Evolutionary conservation across 192 early-diverging fungal genomes (phyloP), one percentile per base, ranked within the genome.

Genomic region (Backusella parvicylindrica): DNA sequence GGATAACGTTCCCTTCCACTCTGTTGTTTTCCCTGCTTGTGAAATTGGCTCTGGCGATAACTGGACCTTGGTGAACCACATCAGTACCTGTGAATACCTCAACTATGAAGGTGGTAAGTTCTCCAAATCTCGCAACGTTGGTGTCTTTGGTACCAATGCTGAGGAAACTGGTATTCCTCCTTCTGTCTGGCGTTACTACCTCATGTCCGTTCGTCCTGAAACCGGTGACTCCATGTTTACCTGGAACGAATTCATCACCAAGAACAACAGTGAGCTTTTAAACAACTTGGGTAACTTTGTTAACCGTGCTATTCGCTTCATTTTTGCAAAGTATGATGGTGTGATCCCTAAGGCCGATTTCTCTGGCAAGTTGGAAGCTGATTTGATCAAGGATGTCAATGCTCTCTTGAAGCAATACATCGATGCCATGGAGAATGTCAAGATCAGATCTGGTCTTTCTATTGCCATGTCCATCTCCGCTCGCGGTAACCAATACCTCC

Each of bases 1-100:
- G 86, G 98, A 99, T 82, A 99, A 99, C 71, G 97, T 99, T 21
- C 96, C 96, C 43, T 99, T 99, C 91, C 98, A 99, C 81, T 95
- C 97, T 1, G 94, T 99, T 41, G 89, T 99, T 64, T 99, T 99
- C 92, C 98, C 98, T 35, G 92, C 89, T 69, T 84, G 91, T 23
- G 82, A 97, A 86, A 84, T 97, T 21, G 96, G 92, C 70, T 92
- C 96, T 4, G 87, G 87, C 36, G 97, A 99, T 43, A 72, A 91
- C 32, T 99, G 96, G 93, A 99, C 97, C 12, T 70, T 96, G 30
- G 85, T 98, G 69, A 90, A 99, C 85, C 95, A 95, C 80, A 86
- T 99, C 65, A 92, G 89, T 70, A 95, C 96, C 21, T 97, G 96
- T 41, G 93, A 99, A 81, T 99, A 98, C 76, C 89, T 98, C 68